Base-by-base conservation (phyloP, 2,329 filamentous ascomycete genomes). In the Aphanocladium album region DNA sequence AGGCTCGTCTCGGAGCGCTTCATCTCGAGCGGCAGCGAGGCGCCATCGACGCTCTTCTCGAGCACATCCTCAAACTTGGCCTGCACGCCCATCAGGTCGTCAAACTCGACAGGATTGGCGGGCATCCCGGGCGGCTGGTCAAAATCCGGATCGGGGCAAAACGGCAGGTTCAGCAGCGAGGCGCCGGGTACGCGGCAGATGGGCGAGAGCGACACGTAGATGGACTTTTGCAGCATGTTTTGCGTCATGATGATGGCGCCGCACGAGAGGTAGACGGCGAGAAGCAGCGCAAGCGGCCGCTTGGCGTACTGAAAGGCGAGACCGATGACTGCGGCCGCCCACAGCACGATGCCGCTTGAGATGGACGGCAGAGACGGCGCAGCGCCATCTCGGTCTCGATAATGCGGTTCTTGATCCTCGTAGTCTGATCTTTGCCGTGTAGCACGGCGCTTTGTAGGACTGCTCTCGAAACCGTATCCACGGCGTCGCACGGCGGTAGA, bases 61-160 rank as follows among this genome's bases (percentile, higher is more conserved):
- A 95, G 75, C 1, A 95, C 85, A 61, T 89, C 83, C 72, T 92
- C 89, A 60, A 96, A 91, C 30, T 86, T 82, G n/a, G 83, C 79
- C 72, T 96, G 90, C 1, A 89, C 83, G 19, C 80, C 80, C 79
- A 95, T 89, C 23, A 96, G 80, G 52, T 87, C 83, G 64, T 91
- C 87, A 65, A 93, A 93, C 67, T 92, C 87, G 49, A 87, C 76
- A 5, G 72, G 72, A 23, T 67, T 63, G 39, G 62, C 58, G 68
- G 3, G 65, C 64, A 14, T 60, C 72, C 66, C 64, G 65, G 70
- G 52, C 25, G 64, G 8, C 2, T 25, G 11, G 27, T 19, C 37
- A 19, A 41, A 14, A 19, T 19, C 45, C 6, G n/a, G 30, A 35
- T 52, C 14, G 5, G 76, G 73, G 64, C 89, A 93, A 66, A 90